Conservation (phyloP, 805 yeast genomes). For the Metahyphopichia silvanorum region DNA sequence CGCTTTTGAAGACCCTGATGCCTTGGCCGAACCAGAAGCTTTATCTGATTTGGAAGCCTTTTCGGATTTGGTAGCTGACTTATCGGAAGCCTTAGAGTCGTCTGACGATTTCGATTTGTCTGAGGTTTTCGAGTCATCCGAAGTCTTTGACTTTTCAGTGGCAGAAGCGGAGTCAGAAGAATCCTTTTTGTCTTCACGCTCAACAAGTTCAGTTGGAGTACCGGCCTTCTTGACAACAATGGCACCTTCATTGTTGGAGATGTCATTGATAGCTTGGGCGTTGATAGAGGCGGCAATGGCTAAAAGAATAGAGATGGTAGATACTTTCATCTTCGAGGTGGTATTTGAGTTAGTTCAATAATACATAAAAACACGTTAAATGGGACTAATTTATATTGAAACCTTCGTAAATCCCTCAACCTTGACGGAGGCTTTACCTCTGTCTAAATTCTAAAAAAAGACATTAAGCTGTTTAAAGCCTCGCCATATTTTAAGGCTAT, state of each 20-base stretch:
- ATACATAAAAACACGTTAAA: background rate
- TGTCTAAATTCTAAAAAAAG: no score
- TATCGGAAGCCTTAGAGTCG: slow-evolving; percentile 1
- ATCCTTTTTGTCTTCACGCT: background rate
- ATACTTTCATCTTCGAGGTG: slow-evolving; percentile 7
- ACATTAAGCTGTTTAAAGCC: no score
- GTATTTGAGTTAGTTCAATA: background rate
- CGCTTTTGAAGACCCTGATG: slow-evolving; percentile 2
- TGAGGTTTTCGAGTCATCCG: slow-evolving; percentile 3
- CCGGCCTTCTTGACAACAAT: slow-evolving; percentile 5
- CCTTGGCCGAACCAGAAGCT: slow-evolving; percentile 4
- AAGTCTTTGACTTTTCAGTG: slow-evolving; percentile 4
- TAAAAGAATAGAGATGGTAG: slow-evolving; percentile 7
- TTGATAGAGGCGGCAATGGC: slow-evolving; percentile 1
- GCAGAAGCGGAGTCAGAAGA: slow-evolving; percentile 5
- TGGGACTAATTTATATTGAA: no score
- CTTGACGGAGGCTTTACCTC: no score
- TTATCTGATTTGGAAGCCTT: slow-evolving; percentile 3
- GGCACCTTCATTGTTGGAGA: slow-evolving; percentile 1
- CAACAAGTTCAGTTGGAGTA: background rate
- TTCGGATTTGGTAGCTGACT: slow-evolving; percentile 2
- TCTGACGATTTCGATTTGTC: slow-evolving; percentile 1
- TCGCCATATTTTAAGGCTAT: no score
- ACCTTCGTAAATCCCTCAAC: no score
- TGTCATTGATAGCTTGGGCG: slow-evolving; percentile 2